Conservation (phyloP, 352 stramenopile species). For the Phytophthora hibernalis region DNA sequence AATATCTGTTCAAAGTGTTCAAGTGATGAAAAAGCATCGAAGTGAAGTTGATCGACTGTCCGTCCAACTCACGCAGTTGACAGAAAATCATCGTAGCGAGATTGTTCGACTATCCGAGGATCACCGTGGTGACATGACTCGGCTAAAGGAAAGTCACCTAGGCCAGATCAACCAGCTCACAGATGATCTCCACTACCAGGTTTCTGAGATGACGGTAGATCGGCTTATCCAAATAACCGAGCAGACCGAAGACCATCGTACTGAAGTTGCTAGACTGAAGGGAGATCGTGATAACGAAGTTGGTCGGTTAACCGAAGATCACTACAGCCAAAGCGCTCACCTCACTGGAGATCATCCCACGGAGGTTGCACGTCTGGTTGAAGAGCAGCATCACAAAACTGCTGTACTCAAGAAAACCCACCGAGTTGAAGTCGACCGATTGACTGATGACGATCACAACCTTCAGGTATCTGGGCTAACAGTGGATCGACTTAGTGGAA, state of each 20-base stretch:
- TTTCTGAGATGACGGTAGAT: slow-evolving; percentile 8
- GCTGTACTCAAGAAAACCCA: neutral
- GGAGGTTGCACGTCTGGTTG: neutral
- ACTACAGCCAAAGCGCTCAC: neutral
- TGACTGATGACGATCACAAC: neutral
- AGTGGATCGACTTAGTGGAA: neutral
- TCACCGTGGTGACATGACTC: neutral
- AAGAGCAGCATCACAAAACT: neutral
- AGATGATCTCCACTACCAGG: slow-evolving; percentile 9
- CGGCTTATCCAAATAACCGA: slow-evolving; percentile 2
- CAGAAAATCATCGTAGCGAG: slow-evolving; percentile 2
- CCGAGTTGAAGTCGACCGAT: neutral
- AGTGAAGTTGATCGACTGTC: neutral
- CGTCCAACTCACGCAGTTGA: too few species aligned
- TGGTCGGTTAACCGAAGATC: neutral
- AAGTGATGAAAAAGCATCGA: slow-evolving; percentile 6
- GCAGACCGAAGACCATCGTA: slow-evolving; percentile 3
- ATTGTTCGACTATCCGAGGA: slow-evolving; percentile 3
- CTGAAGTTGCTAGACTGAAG: neutral
- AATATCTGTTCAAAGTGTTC: slow-evolving; percentile 15
- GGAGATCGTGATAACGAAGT: slow-evolving; percentile 5
- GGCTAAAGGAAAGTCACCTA: neutral
- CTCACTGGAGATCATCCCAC: slow-evolving; percentile 1
- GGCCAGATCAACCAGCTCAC: neutral
- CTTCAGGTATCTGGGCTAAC: neutral